Percentiles rank a stretch among this genome's conserved stretches.
phyloP scores from a whole-genome alignment of 2,329 filamentous ascomycete species.

The Akanthomyces uredinophilus region DNA sequence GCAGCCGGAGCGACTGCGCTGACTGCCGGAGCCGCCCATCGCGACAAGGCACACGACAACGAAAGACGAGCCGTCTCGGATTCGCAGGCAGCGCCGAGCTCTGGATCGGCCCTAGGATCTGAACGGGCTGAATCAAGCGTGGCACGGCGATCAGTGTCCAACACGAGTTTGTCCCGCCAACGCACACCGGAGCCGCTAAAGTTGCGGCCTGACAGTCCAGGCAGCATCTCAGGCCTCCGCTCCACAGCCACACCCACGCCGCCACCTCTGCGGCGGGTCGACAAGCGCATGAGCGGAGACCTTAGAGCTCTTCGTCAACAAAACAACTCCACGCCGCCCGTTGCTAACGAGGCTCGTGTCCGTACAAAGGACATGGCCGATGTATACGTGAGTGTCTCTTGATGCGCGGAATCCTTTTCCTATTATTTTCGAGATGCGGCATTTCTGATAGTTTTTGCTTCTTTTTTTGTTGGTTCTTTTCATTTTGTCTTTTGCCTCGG shows the following conservation, averaged over 20 bases:
- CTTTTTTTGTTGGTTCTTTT: slow-evolving; percentile 5
- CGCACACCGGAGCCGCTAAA: slow-evolving; percentile 49
- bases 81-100: slow-evolving; percentile 1
- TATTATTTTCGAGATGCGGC: not conserved
- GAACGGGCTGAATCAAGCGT: slow-evolving; percentile 20
- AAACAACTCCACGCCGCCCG: slow-evolving; percentile 51
- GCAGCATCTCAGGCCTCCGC: slow-evolving; percentile 43
- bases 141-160: slow-evolving; percentile 44
- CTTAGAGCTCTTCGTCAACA: slow-evolving; percentile 42
- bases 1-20: slow-evolving; percentile 12
- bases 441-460: not conserved
- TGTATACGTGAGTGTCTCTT: slow-evolving; percentile 72
- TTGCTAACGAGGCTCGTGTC: slow-evolving; percentile 82
- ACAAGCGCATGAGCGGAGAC: slow-evolving; percentile 68
- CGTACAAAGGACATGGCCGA: slow-evolving; percentile 84
- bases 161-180: slow-evolving; percentile 47
- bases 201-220: slow-evolving; percentile 60
- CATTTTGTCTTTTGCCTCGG: not conserved
- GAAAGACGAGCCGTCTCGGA: slow-evolving; percentile 34
- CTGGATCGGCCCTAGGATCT: slow-evolving; percentile 5
- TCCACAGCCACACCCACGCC: slow-evolving; percentile 40
- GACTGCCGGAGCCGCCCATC: slow-evolving; percentile 6
- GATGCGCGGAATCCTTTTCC: slow-evolving; percentile 16
- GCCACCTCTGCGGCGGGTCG: slow-evolving; percentile 66
- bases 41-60: not conserved